Conservation (phyloP, 2,329 filamentous ascomycete genomes). For the Cryphonectria nitschkei region DNA sequence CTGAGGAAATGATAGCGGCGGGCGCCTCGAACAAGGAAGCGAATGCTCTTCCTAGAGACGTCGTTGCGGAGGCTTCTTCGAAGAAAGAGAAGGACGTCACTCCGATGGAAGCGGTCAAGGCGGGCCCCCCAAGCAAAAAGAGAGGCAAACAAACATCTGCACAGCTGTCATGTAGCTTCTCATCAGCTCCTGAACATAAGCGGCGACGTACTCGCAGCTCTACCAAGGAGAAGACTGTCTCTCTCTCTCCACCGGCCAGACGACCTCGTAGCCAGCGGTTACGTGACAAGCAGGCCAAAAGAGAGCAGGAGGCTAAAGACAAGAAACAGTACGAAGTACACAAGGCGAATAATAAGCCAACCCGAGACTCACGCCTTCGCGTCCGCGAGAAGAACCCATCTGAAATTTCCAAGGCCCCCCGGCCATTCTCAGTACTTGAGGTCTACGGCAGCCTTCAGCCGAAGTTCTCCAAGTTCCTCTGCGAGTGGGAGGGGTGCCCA, state of each 20-base stretch:
- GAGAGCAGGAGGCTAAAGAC: not conserved
- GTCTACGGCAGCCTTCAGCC: slow-evolving; percentile 15
- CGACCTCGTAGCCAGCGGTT: not conserved
- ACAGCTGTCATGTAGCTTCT: not conserved
- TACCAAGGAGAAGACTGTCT: not conserved
- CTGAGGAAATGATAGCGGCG: no score
- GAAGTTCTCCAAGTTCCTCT: slow-evolving; percentile 1
- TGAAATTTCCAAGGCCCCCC: not conserved
- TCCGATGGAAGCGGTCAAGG: not conserved
- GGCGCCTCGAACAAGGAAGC: no score
- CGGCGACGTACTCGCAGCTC: not conserved
- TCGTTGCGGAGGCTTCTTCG: no score
- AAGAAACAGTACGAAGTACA: slow-evolving; percentile 2
- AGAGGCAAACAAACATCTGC: not conserved
- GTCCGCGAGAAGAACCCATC: not conserved
- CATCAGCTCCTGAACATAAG: no score
- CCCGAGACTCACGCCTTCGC: not conserved
- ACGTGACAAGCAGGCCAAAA: not conserved
- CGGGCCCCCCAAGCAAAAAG: not conserved
- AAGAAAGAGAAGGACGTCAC: no score
- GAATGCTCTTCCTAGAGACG: no score
- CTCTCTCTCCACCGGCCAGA: not conserved
- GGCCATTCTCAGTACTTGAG: not conserved
- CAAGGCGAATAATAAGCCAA: slow-evolving; percentile 1
- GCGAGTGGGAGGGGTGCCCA: slow-evolving; percentile 18